Percentiles rank a stretch among this genome's conserved stretches.
These are phyloP conservation scores for Obba rivulosa DNA, from an alignment of 768 basidiomycete genomes.

Conservation along the genomic window DNA sequence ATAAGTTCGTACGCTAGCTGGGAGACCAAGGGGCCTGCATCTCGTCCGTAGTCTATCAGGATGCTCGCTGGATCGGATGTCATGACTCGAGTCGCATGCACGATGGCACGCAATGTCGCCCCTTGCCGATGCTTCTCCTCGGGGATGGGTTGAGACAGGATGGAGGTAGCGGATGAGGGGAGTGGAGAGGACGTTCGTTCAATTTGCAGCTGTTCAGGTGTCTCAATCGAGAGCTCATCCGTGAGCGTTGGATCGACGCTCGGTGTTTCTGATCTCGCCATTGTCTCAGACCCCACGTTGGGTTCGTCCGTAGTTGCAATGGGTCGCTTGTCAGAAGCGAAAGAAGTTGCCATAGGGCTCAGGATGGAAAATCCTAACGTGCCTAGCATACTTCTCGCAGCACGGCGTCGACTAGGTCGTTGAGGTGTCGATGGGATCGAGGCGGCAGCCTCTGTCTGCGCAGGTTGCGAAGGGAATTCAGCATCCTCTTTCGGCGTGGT, in stretches of 20 bases:
- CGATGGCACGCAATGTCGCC: constrained; percentile 66
- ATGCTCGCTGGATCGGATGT: constrained; percentile 71
- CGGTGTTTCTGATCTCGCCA: no score
- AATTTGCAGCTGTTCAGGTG: no score
- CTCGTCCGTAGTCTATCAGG: constrained; percentile 63
- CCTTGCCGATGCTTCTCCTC: constrained; percentile 46
- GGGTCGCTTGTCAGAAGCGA: constrained; percentile 12
- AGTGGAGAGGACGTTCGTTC: no score
- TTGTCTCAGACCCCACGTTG: no score
- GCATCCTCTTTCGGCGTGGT: no score
- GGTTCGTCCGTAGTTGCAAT: no score
- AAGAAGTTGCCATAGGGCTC: constrained; percentile 36
- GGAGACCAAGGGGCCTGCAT: constrained; percentile 56
- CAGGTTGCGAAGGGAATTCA: no score
- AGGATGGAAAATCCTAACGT: constrained; percentile 65
- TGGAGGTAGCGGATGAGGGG: neutral
- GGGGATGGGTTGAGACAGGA: neutral
- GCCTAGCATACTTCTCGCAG: constrained; percentile 64
- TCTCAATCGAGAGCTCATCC: constrained; percentile 1
- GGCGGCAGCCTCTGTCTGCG: constrained; percentile 4
- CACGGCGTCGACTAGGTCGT: constrained; percentile 20
- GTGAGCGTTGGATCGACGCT: no score
- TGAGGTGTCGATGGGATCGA: constrained; percentile 9
- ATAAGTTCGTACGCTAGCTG: constrained; percentile 65
- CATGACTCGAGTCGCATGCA: constrained; percentile 85